Percentiles rank a stretch among this genome's conserved stretches.
These are phyloP conservation scores for Amesomyces nigricolor DNA, from an alignment of 2,329 filamentous ascomycete genomes.

Conservation along the genomic window DNA sequence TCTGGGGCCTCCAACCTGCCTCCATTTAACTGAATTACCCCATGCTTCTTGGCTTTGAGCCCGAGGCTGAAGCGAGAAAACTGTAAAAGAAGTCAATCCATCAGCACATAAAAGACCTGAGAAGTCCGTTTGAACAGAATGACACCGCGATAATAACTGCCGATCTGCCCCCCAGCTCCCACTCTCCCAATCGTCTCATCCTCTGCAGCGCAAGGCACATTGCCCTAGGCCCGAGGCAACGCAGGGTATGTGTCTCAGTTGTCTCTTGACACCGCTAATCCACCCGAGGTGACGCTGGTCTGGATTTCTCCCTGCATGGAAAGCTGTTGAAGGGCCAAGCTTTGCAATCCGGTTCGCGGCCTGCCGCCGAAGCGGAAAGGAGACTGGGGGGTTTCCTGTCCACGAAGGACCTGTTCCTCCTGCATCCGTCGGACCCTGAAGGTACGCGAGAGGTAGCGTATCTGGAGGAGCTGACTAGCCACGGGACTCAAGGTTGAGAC, in stretches of 20 bases:
- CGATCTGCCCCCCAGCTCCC: not conserved
- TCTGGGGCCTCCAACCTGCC: too few relatives aligned
- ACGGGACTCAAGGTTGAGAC: too few relatives aligned
- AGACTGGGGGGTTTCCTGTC: not conserved
- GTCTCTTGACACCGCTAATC: conserved; percentile 11
- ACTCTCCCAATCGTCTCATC: not conserved
- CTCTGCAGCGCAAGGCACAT: not conserved
- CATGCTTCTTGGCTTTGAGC: too few relatives aligned
- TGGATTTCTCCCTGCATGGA: conserved; percentile 9
- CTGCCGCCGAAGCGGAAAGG: not conserved
- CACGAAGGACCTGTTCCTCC: not conserved
- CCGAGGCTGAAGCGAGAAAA: too few relatives aligned
- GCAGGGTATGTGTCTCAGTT: not conserved
- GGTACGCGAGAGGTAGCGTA: not conserved
- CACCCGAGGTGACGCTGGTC: conserved; percentile 5
- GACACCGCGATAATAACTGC: not conserved
- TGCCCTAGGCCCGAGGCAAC: not conserved
- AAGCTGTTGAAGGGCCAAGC: conserved; percentile 6
- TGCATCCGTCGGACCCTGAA: not conserved
- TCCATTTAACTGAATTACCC: too few relatives aligned
- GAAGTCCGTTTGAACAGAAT: not conserved
- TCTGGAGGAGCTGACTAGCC: too few relatives aligned
- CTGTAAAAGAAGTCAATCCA: not conserved
- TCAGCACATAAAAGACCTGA: not conserved
- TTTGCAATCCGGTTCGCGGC: conserved; percentile 4